These are phyloP conservation scores for Globisporangium echinulatum DNA, from an alignment of 352 stramenopile species.

Conservation along the genomic window DNA sequence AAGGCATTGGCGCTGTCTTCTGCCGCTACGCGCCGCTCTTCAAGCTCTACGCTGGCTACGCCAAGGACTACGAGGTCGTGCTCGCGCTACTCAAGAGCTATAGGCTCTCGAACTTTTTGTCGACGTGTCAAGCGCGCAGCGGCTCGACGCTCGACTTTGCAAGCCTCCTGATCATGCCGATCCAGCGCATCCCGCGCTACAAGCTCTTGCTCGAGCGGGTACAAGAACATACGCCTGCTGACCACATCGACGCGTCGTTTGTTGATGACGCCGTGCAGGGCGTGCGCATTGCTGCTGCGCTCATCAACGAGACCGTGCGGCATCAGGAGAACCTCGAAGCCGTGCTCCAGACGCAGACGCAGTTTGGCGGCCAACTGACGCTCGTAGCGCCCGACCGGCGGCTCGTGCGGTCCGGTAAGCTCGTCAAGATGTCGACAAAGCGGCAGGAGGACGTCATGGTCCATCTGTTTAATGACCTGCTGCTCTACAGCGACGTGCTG, in stretches of 20 bases:
- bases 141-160: slow-evolving; percentile 65
- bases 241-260: slow-evolving; percentile 56
- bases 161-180: slow-evolving; percentile 88
- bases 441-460: slow-evolving; percentile 77
- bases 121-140: slow-evolving; percentile 45
- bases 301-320: slow-evolving; percentile 84
- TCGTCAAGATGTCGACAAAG: slow-evolving; percentile 83
- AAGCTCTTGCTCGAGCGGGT: slow-evolving; percentile 84
- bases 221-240: slow-evolving; percentile 50
- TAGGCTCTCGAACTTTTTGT: slow-evolving; percentile 41
- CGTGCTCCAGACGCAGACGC: slow-evolving; percentile 69
- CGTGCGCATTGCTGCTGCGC: slow-evolving; percentile 48
- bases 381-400: slow-evolving; percentile 60
- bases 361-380: slow-evolving; percentile 67
- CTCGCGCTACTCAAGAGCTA: slow-evolving; percentile 53
- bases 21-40: slow-evolving; percentile 79
- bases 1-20: slow-evolving; percentile 70
- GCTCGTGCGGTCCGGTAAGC: slow-evolving; percentile 55
- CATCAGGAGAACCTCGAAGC: slow-evolving; percentile 78
- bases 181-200: slow-evolving; percentile 90
- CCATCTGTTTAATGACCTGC: slow-evolving; percentile 82
- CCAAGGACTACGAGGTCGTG: slow-evolving; percentile 80
- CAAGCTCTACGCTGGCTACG: slow-evolving; percentile 77
- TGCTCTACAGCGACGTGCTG: slow-evolving; percentile 76
- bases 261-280: slow-evolving; percentile 54